Base-by-base conservation (phyloP, 495 filamentous ascomycete species). In the Neurospora sp. region DNA sequence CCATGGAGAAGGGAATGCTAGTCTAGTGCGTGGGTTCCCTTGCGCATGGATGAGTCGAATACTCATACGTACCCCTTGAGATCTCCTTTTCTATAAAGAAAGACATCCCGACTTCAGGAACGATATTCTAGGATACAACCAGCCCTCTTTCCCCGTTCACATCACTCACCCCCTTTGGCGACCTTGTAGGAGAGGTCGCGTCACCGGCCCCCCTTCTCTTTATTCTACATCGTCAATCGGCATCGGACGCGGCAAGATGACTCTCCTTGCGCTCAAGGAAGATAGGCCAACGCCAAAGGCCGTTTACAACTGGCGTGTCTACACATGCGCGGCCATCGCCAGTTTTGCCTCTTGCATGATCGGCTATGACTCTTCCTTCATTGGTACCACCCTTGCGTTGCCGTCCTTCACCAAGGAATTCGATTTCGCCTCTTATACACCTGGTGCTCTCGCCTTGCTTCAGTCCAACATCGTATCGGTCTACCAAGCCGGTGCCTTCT, bases 271-370 rank as follows among this genome's bases (percentile, higher is more conserved):
- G 27, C 80, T 90, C 68, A 85, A 88, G 70, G 89, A 92, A 79
- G 90, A 92, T 77, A 80, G 88, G 78, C 88, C 89, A 39, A 91
- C 90, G 76, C 89, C 89, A 2, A 81, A 82, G 71, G 82, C 84
- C 59, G 91, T 93, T 75, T 93, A 92, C 86, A 93, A 93, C 82
- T 93, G 90, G 90, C 83, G 89, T 44, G 86, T 93, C 65, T 93
- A 91, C 75, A 78, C 82, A 27, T 88, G 85, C 65, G 89, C 90
- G 6, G 81, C 83, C 38, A 83, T 91, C 44, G 90, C 90, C 39
- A 89, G 89, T 44, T 91, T 90, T 74, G 90, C 89, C 74, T 88
- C 90, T 74, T 90, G 89, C 73, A 91, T 88, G 87, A 92, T 91
- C 75, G 90, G 91, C 42, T 92, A 91, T 77, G 90, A 91, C 74